Conservation (phyloP, 106 monocot genomes). For the Hemerocallis citrina region DNA sequence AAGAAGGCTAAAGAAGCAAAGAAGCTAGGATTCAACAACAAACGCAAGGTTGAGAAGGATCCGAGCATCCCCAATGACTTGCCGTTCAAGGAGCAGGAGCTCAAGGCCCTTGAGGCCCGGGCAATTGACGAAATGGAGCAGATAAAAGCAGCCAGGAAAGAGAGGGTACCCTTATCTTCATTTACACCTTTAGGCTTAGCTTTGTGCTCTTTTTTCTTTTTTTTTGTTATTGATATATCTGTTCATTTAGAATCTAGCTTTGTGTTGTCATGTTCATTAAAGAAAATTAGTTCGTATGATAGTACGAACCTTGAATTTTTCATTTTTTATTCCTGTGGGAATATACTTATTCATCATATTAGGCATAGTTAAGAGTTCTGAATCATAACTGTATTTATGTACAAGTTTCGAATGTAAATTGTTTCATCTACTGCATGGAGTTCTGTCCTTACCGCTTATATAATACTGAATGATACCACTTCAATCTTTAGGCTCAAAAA, state of each 20-base stretch:
- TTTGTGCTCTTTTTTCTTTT: neutral
- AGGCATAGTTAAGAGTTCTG: neutral
- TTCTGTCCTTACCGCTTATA: neutral
- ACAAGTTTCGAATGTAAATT: neutral
- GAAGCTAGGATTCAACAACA: slow-evolving; percentile 53
- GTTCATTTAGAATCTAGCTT: neutral
- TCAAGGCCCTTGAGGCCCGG: slow-evolving; percentile 74
- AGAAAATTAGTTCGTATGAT: too few relatives aligned
- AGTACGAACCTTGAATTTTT: too few relatives aligned
- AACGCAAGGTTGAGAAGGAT: slow-evolving; percentile 89
- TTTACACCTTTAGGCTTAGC: too few relatives aligned
- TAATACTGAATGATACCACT: neutral
- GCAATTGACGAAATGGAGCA: slow-evolving; percentile 77
- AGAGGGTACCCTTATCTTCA: slow-evolving; percentile 50
- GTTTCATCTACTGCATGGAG: neutral
- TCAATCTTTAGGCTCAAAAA: slow-evolving; percentile 56
- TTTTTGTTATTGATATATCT: neutral
- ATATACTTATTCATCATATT: too few relatives aligned
- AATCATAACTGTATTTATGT: neutral
- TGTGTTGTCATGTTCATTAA: too few relatives aligned
- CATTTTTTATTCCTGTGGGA: too few relatives aligned
- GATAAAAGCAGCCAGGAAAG: slow-evolving; percentile 91
- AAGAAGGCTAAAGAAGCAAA: slow-evolving; percentile 85
- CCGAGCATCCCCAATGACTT: slow-evolving; percentile 98
- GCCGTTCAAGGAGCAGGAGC: slow-evolving; percentile 98